A percentile compares a stretch with the other conserved stretches of the same genome.
These are phyloP conservation scores for Terfezia claveryi DNA, from an alignment of 495 filamentous ascomycete genomes.

Conservation along the genomic window DNA sequence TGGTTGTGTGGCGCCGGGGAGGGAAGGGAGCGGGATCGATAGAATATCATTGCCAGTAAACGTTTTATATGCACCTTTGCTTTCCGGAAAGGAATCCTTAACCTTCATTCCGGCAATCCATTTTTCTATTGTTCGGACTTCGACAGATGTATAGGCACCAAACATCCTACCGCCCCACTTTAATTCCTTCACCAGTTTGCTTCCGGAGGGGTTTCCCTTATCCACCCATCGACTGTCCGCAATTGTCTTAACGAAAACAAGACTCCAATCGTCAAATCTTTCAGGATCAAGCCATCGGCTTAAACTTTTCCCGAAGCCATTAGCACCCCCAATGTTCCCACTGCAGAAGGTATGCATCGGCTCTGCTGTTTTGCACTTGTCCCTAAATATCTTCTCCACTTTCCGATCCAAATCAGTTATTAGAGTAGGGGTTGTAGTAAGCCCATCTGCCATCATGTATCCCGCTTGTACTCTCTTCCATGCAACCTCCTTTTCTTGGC, in stretches of 20 bases:
- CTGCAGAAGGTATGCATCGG: slow-evolving; percentile 12
- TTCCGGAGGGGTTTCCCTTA: slow-evolving; percentile 21
- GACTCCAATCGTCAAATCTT: slow-evolving; percentile 10
- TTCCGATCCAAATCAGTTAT: slow-evolving; percentile 5
- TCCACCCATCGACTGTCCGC: slow-evolving; percentile 20
- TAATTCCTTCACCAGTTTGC: slow-evolving; percentile 22
- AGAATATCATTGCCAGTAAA: too few species aligned
- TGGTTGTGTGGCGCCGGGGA: too few species aligned
- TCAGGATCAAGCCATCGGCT: slow-evolving; percentile 23
- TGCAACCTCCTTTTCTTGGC: slow-evolving; percentile 14
- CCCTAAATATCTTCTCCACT: slow-evolving; percentile 7
- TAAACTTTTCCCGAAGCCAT: slow-evolving; percentile 9
- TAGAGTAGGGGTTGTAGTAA: slow-evolving; percentile 13
- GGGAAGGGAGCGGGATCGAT: too few species aligned
- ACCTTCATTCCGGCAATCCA: slow-evolving; percentile 22
- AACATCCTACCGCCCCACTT: slow-evolving; percentile 29
- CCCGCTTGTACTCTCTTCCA: slow-evolving; percentile 31
- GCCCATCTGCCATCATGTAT: slow-evolving; percentile 22
- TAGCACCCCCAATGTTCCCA: slow-evolving; percentile 11
- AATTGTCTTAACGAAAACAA: slow-evolving; percentile 10
- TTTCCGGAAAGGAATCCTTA: background rate
- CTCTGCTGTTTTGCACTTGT: slow-evolving; percentile 5
- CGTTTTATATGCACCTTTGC: too few species aligned
- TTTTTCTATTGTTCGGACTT: slow-evolving; percentile 19
- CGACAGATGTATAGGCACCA: slow-evolving; percentile 26